Evolutionary conservation across 169 alveolate genomes (phyloP).

Genomic region (Plasmodium vivax): DNA sequence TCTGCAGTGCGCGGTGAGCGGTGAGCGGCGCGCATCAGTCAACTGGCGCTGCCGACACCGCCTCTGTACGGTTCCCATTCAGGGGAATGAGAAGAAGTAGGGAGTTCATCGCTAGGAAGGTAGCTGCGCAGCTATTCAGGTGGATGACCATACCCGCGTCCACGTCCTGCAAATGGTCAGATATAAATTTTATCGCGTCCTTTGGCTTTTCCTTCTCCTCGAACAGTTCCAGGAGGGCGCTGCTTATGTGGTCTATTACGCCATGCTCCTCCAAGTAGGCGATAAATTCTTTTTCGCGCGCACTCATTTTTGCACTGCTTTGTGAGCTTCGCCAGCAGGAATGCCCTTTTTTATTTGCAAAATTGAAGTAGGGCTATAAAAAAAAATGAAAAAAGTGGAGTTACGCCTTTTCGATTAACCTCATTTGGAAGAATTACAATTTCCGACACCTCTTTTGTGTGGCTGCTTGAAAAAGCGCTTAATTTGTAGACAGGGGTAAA

Average conservation of each 20-base stretch:
- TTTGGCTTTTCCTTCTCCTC: constrained; percentile 63
- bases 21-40: neutral
- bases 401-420: neutral
- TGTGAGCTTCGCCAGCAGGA: neutral
- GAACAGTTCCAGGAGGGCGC: constrained; percentile 40
- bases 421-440: neutral
- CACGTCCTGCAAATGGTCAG: constrained; percentile 7
- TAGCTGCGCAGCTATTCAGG: neutral
- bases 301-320: constrained; percentile 10
- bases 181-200: constrained; percentile 42
- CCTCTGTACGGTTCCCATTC: no score
- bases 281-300: constrained; percentile 36
- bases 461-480: neutral
- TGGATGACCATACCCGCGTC: constrained; percentile 13
- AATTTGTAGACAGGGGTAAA: neutral
- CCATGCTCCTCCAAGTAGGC: constrained; percentile 47
- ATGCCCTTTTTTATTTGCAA: neutral
- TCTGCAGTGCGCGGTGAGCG: neutral
- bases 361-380: neutral
- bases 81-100: neutral
- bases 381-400: neutral
- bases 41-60: neutral
- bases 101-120: neutral
- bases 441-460: neutral
- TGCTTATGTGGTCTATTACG: constrained; percentile 45